Evolutionary conservation across 1,284 basidiomycete genomes (phyloP), one percentile per base, ranked within the genome.

Genomic region (Ustilago nuda): DNA sequence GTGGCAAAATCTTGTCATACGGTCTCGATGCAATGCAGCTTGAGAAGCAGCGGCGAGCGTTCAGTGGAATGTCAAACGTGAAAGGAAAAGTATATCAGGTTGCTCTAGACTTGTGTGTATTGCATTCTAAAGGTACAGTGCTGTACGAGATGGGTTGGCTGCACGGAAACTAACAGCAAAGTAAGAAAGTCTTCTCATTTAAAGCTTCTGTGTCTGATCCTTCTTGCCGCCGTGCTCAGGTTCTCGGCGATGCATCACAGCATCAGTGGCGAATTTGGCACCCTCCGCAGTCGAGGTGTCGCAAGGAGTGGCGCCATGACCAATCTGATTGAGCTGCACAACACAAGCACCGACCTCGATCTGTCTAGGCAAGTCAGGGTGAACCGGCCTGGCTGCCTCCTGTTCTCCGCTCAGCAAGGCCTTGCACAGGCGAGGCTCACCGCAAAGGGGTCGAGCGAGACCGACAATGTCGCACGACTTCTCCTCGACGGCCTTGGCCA

Each of bases 401-500:
- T 66, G 62, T 53, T 71, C 37, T 15, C 65, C 71, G 32, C 53
- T 65, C 35, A 78, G 50, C 39, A 78, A 53, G n/a, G 59, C 57
- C 67, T 80, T 78, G 68, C 57, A 57, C 6, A 82, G 78, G 60
- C 58, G 39, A 3, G 67, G 72, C 46, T 78, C 76, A 36, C 71
- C 71, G 54, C 71, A 73, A 9, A 78, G 65, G 17, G 76, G 71
- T 8, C 76, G 51, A 0, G 71, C 76, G 5, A 78, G 50, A 27
- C 76, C 76, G 15, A 78, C 76, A 63, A 78, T 78, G 71, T 78
- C 76, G 56, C 76, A 78, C 33, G 69, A 72, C 57, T 69, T 63
- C 48, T 78, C 76, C 27, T 70, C 59, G 17, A 87, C 27, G 2
- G 90, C 92, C 23, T 87, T 86, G 19, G 88, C 86, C 71, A 94